A percentile compares a stretch with the other conserved stretches of the same genome.
These are phyloP conservation scores for Rhamnella rubrinervis DNA, from an alignment of 331 rosid genomes.

Conservation along the genomic window DNA sequence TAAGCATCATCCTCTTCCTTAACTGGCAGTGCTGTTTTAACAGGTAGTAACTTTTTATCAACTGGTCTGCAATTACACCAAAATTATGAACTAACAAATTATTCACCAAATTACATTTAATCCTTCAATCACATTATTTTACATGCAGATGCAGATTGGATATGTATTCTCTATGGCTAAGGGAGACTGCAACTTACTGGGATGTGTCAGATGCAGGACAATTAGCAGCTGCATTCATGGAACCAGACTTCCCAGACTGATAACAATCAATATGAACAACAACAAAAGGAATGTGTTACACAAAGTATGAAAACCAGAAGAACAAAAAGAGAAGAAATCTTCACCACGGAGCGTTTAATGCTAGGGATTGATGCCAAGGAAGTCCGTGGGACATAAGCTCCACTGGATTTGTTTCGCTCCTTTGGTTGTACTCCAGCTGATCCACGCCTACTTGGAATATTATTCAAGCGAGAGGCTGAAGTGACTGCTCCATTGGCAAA, in stretches of 20 bases:
- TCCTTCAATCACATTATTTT: too few relatives aligned
- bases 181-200: slow-evolving; percentile 40
- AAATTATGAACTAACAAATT: slow-evolving; percentile 14
- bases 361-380: slow-evolving; percentile 49
- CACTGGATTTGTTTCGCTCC: slow-evolving; percentile 38
- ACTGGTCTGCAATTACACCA: slow-evolving; percentile 47
- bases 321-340: slow-evolving; percentile 6
- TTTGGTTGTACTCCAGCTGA: slow-evolving; percentile 47
- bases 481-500: slow-evolving; percentile 30
- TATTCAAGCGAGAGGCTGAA: slow-evolving; percentile 27
- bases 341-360: slow-evolving; percentile 45
- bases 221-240: slow-evolving; percentile 35
- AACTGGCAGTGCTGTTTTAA: slow-evolving; percentile 33
- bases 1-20: slow-evolving; percentile 73
- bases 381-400: slow-evolving; percentile 33
- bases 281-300: slow-evolving; percentile 21
- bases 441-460: slow-evolving; percentile 35
- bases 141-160: background rate
- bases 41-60: slow-evolving; percentile 47
- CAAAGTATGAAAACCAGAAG: slow-evolving; percentile 1
- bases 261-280: slow-evolving; percentile 5
- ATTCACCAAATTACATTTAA: slow-evolving; percentile 12
- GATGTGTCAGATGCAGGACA: slow-evolving; percentile 42
- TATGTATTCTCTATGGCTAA: background rate
- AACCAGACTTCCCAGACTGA: slow-evolving; percentile 53